Base-by-base conservation (phyloP, 805 yeast genomes). In the Metschnikowia proteae region DNA sequence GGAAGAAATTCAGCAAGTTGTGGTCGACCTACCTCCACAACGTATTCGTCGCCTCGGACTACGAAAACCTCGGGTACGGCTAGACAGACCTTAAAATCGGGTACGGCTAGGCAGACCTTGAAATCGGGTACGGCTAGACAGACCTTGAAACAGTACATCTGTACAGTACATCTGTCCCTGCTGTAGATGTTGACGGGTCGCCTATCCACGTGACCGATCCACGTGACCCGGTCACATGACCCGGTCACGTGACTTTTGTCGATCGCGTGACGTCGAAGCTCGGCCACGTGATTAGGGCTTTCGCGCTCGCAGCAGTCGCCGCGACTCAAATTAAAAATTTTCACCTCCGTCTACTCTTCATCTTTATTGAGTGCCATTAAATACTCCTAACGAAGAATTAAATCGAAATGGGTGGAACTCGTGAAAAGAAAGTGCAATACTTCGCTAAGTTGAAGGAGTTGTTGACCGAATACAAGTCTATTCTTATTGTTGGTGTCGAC, bases 361-460 rank as follows among this genome's bases (percentile, higher is more conserved):
- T 57, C 59, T 55, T 52, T 54, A 55, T 60, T 61, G 65, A 66
- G 74, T 69, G 63, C 76, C 77, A 94, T 88, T 88, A 88, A 88
- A 88, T 85, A 83, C 85, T 76, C 96, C 96, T 87, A 83, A 79
- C 90, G 83, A 58, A 63, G 57, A 64, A 57, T 55, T 62, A 76
- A 85, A 88, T 88, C 91, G 98, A 90, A 87, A 94, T 94, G 99
- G 99, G 98, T 91, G 97, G 97, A 81, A 75, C 87, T 80, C 92
- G 96, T 81, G 98, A 89, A 73, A 92, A 91, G 84, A 94, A 94
- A 79, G 84, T 70, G 72, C 95, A 88, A 78, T 94, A 94, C 85
- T 94, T 94, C 81, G 67, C 82, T 73, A 94, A 89, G 80, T 88
- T 94, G 78, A 90, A 94, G 83, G 86, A 84, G 76, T 84, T 90